Evolutionary conservation across 805 yeast species (phyloP).

Genomic region (Myxozyma nipponensis): DNA sequence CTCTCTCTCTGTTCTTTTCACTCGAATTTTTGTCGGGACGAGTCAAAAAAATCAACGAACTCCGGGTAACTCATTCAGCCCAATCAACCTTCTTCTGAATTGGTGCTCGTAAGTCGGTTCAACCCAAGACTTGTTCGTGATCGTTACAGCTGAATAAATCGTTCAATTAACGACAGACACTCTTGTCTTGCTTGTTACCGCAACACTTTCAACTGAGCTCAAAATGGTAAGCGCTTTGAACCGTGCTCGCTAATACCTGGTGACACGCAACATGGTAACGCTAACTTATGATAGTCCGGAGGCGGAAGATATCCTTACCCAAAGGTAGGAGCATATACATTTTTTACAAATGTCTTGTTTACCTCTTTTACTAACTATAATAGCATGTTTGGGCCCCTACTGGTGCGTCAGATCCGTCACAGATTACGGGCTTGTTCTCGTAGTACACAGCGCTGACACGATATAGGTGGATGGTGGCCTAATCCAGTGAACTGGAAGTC

Average conservation of each 20-base stretch:
- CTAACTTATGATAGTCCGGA: constrained; percentile 27
- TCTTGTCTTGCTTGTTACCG: too few relatives aligned
- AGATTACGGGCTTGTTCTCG: neutral
- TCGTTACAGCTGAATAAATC: too few relatives aligned
- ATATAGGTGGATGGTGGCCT: constrained; percentile 57
- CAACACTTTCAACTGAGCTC: too few relatives aligned
- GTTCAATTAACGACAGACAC: too few relatives aligned
- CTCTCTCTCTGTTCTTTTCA: too few relatives aligned
- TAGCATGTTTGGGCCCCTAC: constrained; percentile 32
- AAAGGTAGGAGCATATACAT: constrained; percentile 21
- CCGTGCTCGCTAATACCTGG: neutral
- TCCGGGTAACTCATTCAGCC: too few relatives aligned
- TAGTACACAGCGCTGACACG: constrained; percentile 37
- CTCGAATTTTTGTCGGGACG: too few relatives aligned
- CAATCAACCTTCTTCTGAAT: too few relatives aligned
- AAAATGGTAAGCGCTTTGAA: neutral
- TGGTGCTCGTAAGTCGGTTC: too few relatives aligned
- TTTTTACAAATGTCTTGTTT: neutral
- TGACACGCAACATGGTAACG: too few relatives aligned
- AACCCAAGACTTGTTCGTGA: too few relatives aligned
- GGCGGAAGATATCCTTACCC: constrained; percentile 32
- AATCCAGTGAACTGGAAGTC: constrained; percentile 49
- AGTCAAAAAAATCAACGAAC: too few relatives aligned
- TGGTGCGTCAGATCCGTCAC: constrained; percentile 4
- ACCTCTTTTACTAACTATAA: neutral